These are phyloP conservation scores for Myriosclerotinia scirpicola DNA, from an alignment of 2,329 filamentous ascomycete genomes.

Conservation along the genomic window DNA sequence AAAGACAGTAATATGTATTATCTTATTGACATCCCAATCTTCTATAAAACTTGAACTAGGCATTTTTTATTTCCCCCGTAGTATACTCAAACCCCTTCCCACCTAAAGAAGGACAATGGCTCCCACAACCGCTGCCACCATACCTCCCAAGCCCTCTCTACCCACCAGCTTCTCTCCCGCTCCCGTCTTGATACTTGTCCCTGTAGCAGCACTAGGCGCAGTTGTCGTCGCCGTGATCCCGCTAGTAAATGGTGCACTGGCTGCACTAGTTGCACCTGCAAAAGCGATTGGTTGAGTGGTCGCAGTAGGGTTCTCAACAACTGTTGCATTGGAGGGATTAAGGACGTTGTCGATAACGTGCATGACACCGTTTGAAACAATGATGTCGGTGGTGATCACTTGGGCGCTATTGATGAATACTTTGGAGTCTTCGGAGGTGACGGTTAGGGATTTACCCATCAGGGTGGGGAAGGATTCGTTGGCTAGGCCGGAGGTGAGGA, in stretches of 20 bases:
- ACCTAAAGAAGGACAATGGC: constrained; percentile 6
- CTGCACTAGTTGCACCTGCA: constrained; percentile 32
- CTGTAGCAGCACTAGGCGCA: constrained; percentile 38
- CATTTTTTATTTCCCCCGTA: background rate
- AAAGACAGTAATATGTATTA: background rate
- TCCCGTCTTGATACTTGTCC: background rate
- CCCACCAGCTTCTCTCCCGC: background rate
- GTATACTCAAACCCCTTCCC: background rate
- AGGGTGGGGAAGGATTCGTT: constrained; percentile 33
- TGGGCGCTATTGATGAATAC: constrained; percentile 45
- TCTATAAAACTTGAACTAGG: background rate
- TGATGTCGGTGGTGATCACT: constrained; percentile 43
- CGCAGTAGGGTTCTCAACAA: constrained; percentile 43
- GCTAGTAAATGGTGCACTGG: constrained; percentile 43
- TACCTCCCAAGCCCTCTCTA: constrained; percentile 1
- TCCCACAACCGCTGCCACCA: constrained; percentile 42
- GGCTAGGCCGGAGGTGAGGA: constrained; percentile 39
- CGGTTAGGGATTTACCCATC: constrained; percentile 40
- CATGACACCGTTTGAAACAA: constrained; percentile 42
- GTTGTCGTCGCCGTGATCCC: constrained; percentile 46
- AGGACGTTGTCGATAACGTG: constrained; percentile 47
- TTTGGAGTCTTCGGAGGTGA: constrained; percentile 37
- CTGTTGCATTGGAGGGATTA: constrained; percentile 45
- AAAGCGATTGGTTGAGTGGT: constrained; percentile 43
- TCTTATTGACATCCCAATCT: background rate